Evolutionary conservation across 768 basidiomycete genomes (phyloP).

Genomic region (Paxillus involutus): DNA sequence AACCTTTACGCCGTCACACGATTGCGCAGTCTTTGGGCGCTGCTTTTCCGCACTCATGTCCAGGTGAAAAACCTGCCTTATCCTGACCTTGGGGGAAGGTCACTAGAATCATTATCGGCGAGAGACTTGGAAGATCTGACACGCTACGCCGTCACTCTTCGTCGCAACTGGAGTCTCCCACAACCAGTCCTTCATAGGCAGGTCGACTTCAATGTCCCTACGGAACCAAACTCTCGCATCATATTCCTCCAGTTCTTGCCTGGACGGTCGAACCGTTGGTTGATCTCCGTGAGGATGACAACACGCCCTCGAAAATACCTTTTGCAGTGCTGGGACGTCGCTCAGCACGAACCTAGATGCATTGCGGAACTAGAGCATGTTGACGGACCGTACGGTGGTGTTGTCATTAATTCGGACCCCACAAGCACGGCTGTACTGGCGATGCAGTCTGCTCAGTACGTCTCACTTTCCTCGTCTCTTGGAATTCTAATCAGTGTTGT

Average conservation of each 20-base stretch:
- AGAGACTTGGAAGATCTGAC: conserved; percentile 45
- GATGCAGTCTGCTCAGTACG: conserved; percentile 43
- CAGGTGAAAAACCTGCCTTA: conserved; percentile 45
- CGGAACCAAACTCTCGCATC: conserved; percentile 33
- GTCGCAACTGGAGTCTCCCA: conserved; percentile 49
- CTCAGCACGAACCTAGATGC: conserved; percentile 32
- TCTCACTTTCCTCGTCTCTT: background rate
- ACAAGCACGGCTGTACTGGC: conserved; percentile 37
- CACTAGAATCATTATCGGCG: conserved; percentile 38
- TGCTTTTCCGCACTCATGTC: conserved; percentile 42
- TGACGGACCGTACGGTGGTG: conserved; percentile 38
- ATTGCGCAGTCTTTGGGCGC: conserved; percentile 50
- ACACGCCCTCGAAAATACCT: conserved; percentile 27
- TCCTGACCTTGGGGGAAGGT: conserved; percentile 35
- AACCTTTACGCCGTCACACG: conserved; percentile 41
- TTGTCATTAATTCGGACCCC: conserved; percentile 45
- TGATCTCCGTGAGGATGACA: conserved; percentile 44
- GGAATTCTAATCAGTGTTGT: background rate
- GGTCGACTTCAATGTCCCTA: conserved; percentile 23
- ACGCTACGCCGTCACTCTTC: conserved; percentile 40
- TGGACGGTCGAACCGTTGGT: conserved; percentile 38
- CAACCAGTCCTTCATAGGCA: conserved; percentile 33
- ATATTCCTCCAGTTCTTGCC: conserved; percentile 50
- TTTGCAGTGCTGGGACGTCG: conserved; percentile 61
- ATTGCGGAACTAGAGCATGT: conserved; percentile 39